Conservation (phyloP, 768 basidiomycete species). For the Leccinellum albellum region DNA sequence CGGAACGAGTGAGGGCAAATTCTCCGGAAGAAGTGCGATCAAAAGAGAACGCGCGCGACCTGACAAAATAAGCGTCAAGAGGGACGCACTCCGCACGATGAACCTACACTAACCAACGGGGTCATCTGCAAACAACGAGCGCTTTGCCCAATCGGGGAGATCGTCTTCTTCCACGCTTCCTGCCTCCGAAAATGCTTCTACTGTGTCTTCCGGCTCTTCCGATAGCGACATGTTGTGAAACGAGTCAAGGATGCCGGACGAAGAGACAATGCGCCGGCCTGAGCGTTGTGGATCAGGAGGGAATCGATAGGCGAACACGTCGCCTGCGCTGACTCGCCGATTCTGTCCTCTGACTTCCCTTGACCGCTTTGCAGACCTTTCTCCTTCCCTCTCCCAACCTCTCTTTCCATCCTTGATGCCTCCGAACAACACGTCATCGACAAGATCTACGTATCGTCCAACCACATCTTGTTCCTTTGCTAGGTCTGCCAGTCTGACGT, state of each 20-base stretch:
- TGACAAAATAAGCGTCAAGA: constrained; percentile 26
- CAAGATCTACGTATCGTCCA: constrained; percentile 63
- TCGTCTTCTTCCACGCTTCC: constrained; percentile 62
- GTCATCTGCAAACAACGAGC: constrained; percentile 50
- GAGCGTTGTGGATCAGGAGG: constrained; percentile 17
- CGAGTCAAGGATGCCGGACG: constrained; percentile 51
- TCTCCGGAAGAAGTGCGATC: constrained; percentile 52
- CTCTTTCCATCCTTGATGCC: constrained; percentile 46
- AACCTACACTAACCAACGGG: constrained; percentile 53
- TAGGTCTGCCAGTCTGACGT: constrained; percentile 52
- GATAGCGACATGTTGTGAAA: constrained; percentile 46
- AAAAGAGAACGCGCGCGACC: constrained; percentile 67
- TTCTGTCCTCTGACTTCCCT: constrained; percentile 38
- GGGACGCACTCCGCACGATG: background rate
- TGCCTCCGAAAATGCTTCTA: constrained; percentile 37
- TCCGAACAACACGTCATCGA: constrained; percentile 75
- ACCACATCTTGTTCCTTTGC: constrained; percentile 56
- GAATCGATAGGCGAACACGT: constrained; percentile 25
- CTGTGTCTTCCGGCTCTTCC: constrained; percentile 57
- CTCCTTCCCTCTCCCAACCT: constrained; percentile 47
- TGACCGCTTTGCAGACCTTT: constrained; percentile 43
- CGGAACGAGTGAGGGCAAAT: constrained; percentile 42
- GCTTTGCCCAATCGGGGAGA: constrained; percentile 75
- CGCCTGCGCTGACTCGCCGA: constrained; percentile 29
- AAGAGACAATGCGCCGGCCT: constrained; percentile 52